Conservation (phyloP, 2,329 filamentous ascomycete species). For the Colletotrichum cuscutae region DNA sequence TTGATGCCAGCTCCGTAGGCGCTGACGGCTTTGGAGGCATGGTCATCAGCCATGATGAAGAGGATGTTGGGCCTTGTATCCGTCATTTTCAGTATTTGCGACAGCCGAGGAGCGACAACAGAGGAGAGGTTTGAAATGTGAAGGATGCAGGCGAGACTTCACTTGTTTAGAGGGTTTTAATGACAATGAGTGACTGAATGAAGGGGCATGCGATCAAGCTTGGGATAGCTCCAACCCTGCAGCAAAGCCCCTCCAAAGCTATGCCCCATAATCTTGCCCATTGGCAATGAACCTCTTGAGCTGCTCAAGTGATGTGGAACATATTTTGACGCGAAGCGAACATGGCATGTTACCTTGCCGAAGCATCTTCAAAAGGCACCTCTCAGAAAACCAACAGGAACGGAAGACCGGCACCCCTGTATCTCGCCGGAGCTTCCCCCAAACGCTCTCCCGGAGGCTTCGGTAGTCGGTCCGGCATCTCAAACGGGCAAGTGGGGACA, state of each 20-base stretch:
- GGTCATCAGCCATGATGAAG: conserved; percentile 67
- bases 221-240: not conserved
- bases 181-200: not conserved
- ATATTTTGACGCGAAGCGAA: too few species aligned
- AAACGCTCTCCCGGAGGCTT: not conserved
- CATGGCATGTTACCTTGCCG: not conserved
- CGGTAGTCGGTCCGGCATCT: conserved; percentile 29
- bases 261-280: not conserved
- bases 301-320: not conserved
- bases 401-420: not conserved
- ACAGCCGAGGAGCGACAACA: not conserved
- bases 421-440: not conserved
- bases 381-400: not conserved
- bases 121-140: not conserved
- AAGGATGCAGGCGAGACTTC: not conserved
- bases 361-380: not conserved
- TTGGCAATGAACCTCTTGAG: not conserved
- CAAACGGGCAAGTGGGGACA: not conserved
- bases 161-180: not conserved
- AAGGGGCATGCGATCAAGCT: not conserved
- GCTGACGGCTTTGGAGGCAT: conserved; percentile 60
- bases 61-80: conserved; percentile 45
- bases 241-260: not conserved
- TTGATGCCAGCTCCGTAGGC: conserved; percentile 63
- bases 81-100: conserved; percentile 1